Conservation (phyloP, 306 rosid species). For the Dicorynia guianensis region DNA sequence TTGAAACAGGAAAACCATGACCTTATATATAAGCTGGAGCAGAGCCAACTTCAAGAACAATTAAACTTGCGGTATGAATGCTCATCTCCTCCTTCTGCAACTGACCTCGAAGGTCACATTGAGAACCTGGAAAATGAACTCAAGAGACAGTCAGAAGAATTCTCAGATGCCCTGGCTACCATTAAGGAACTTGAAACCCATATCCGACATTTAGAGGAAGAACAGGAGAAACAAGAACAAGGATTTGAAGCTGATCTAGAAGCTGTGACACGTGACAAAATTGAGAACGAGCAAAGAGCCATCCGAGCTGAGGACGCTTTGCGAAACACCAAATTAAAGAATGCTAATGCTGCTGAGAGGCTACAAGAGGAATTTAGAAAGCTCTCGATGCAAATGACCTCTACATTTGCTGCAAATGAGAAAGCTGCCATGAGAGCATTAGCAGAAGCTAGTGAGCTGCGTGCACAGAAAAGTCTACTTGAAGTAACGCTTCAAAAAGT, state of each 20-base stretch:
- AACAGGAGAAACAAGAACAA: conserved; percentile 74
- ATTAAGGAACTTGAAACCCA: conserved; percentile 65
- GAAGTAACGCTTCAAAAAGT: conserved; percentile 70
- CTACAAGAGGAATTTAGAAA: conserved; percentile 87
- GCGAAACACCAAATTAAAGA: conserved; percentile 71
- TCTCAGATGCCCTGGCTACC: conserved; percentile 69
- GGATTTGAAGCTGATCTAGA: conserved; percentile 81
- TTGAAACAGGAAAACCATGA: conserved; percentile 98
- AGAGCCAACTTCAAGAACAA: conserved; percentile 88
- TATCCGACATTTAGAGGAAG: conserved; percentile 73
- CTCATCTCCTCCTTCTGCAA: conserved; percentile 57
- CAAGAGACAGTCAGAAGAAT: conserved; percentile 65
- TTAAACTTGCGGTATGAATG: conserved; percentile 85
- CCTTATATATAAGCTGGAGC: conserved; percentile 81
- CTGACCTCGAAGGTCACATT: conserved; percentile 64
- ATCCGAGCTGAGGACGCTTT: conserved; percentile 87
- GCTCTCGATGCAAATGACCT: conserved; percentile 85
- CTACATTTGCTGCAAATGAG: conserved; percentile 84
- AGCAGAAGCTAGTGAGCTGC: conserved; percentile 75
- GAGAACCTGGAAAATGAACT: conserved; percentile 72
- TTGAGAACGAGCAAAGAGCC: conserved; percentile 95
- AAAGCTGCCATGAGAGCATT: conserved; percentile 76
- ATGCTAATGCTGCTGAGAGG: conserved; percentile 80
- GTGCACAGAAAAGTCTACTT: conserved; percentile 62
- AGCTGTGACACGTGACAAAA: conserved; percentile 62